Evolutionary conservation across 1,139 yeast genomes (phyloP).

Genomic region (Hyphopichia fennica): DNA sequence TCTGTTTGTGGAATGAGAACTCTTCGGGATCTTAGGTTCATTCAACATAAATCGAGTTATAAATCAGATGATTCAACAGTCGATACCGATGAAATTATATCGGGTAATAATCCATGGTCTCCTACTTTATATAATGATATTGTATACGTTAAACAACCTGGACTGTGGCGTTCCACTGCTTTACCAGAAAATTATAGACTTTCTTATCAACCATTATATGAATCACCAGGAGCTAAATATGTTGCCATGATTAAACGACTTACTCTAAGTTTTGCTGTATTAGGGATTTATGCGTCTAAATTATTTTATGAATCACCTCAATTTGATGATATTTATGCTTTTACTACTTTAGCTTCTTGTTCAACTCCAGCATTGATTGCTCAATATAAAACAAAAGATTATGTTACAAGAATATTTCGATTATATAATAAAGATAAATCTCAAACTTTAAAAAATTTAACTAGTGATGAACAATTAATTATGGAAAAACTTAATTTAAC

Average conservation of each 20-base stretch:
- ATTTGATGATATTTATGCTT: slow-evolving; percentile 55
- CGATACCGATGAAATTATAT: slow-evolving; percentile 42
- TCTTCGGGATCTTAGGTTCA: background rate
- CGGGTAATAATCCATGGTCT: slow-evolving; percentile 51
- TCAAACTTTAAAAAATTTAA: slow-evolving; percentile 64
- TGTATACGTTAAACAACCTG: slow-evolving; percentile 30
- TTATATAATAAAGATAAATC: slow-evolving; percentile 63
- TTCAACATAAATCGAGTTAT: slow-evolving; percentile 17
- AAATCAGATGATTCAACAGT: slow-evolving; percentile 35
- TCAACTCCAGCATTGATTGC: slow-evolving; percentile 50
- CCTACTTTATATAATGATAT: slow-evolving; percentile 43
- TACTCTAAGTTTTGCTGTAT: slow-evolving; percentile 52
- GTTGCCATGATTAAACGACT: slow-evolving; percentile 56
- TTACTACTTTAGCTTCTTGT: slow-evolving; percentile 38
- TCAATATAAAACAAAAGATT: slow-evolving; percentile 61
- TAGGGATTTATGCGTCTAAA: slow-evolving; percentile 57
- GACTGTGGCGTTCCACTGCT: slow-evolving; percentile 24
- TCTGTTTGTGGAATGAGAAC: too few species aligned
- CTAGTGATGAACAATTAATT: slow-evolving; percentile 62
- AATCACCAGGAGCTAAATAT: slow-evolving; percentile 55
- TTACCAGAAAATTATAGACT: slow-evolving; percentile 46
- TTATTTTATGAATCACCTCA: slow-evolving; percentile 56
- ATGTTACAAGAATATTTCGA: slow-evolving; percentile 71
- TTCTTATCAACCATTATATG: slow-evolving; percentile 55
- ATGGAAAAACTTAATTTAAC: slow-evolving; percentile 66